phyloP scores from a whole-genome alignment of 805 yeast genomes.

The Kregervanrija pseudodelftensis region DNA sequence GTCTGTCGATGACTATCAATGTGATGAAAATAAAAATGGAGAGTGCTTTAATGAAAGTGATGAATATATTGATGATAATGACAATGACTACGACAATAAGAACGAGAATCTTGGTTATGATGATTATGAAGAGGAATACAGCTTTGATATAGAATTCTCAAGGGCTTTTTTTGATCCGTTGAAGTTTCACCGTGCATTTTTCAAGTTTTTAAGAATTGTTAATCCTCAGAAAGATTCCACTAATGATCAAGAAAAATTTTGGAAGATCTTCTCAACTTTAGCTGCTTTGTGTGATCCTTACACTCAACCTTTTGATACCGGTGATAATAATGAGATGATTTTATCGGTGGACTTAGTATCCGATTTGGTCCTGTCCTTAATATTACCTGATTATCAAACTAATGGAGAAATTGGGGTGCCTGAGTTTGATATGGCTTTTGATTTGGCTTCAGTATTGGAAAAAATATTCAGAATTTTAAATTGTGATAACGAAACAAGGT shows the following conservation, averaged over 20 bases:
- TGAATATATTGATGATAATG: background rate
- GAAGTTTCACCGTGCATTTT: constrained; percentile 27
- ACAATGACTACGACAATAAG: background rate
- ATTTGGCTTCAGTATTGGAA: constrained; percentile 30
- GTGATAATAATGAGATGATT: constrained; percentile 35
- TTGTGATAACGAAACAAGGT: constrained; percentile 35
- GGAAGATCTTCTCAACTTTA: constrained; percentile 23
- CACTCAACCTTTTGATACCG: constrained; percentile 63
- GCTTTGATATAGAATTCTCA: constrained; percentile 16
- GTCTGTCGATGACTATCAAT: background rate
- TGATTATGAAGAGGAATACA: constrained; percentile 12
- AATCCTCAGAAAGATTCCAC: constrained; percentile 8
- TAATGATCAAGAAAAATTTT: constrained; percentile 7
- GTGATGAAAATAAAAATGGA: background rate
- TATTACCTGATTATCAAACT: constrained; percentile 18
- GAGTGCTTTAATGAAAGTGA: background rate
- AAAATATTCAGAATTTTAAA: constrained; percentile 30
- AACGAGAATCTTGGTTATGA: background rate
- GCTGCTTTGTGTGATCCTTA: constrained; percentile 49
- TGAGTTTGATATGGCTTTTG: constrained; percentile 26
- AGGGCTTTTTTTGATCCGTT: constrained; percentile 13
- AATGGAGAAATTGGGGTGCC: constrained; percentile 27
- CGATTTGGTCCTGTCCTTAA: constrained; percentile 41
- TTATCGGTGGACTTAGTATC: constrained; percentile 52
- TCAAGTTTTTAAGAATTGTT: constrained; percentile 19